Evolutionary conservation across 1,284 basidiomycete genomes (phyloP).

Genomic region (Ustilago trichophora): DNA sequence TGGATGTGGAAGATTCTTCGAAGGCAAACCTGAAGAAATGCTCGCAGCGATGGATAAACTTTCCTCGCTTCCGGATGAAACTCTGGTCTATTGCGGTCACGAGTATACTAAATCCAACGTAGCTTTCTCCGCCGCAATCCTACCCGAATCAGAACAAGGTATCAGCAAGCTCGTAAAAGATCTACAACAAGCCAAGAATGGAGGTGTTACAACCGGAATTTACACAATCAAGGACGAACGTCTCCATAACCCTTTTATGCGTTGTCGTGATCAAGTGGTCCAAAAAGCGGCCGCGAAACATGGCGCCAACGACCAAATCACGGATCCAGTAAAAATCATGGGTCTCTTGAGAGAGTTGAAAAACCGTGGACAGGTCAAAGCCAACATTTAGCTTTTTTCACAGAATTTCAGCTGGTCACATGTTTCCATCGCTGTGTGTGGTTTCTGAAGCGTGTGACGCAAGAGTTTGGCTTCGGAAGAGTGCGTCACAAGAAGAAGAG

Average conservation of each 20-base stretch:
- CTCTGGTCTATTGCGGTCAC: constrained; percentile 88
- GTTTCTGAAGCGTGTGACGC: no score
- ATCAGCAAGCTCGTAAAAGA: constrained; percentile 70
- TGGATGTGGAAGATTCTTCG: constrained; percentile 97
- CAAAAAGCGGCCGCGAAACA: constrained; percentile 65
- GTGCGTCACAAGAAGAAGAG: no score
- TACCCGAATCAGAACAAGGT: constrained; percentile 73
- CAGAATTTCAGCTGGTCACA: no score
- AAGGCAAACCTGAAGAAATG: constrained; percentile 89
- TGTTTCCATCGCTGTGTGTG: no score
- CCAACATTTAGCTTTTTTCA: constrained; percentile 46
- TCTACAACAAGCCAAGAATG: constrained; percentile 54
- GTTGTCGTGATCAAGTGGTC: constrained; percentile 51
- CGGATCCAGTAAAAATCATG: constrained; percentile 74
- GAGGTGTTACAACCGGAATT: constrained; percentile 76
- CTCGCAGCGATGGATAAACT: constrained; percentile 77
- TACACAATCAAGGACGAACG: constrained; percentile 86
- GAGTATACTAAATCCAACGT: constrained; percentile 66
- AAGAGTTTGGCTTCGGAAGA: no score
- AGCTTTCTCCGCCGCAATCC: constrained; percentile 69
- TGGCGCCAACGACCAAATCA: constrained; percentile 23
- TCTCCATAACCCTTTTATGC: constrained; percentile 67
- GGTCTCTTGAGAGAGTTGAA: constrained; percentile 80
- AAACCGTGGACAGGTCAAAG: constrained; percentile 70
- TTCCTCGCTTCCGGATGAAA: constrained; percentile 77